Conservation (phyloP, 306 rosid species). For the Cicer pinnatifidum region DNA sequence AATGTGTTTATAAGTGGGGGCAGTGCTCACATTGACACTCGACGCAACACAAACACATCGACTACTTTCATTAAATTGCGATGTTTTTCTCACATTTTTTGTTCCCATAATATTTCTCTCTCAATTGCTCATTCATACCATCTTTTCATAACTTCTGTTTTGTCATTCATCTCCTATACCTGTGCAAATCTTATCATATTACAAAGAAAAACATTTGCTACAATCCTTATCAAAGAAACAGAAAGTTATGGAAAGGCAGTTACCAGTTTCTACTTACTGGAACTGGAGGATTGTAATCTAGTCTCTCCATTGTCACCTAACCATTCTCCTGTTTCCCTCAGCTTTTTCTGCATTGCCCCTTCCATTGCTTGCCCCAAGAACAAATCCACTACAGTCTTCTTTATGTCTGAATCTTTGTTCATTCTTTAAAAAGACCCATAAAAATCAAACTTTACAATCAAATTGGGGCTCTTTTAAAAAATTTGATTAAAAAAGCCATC, state of each 20-base stretch:
- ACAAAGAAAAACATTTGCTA: not conserved
- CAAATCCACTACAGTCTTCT: conserved; percentile 58
- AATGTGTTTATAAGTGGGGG: too few species aligned
- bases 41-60: too few species aligned
- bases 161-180: conserved; percentile 5
- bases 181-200: not conserved
- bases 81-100: not conserved
- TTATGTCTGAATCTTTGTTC: conserved; percentile 56
- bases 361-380: conserved; percentile 57
- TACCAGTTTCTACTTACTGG: conserved; percentile 28
- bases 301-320: conserved; percentile 53
- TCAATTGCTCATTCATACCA: not conserved
- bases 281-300: conserved; percentile 47
- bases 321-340: conserved; percentile 84
- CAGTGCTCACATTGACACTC: too few species aligned
- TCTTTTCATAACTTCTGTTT: not conserved
- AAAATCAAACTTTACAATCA: conserved; percentile 2
- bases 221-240: not conserved
- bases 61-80: too few species aligned
- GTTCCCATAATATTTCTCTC: not conserved
- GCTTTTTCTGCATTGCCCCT: conserved; percentile 66
- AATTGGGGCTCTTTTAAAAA: not conserved
- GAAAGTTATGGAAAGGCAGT: not conserved
- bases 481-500: not conserved
- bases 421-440: not conserved